Percentiles rank a stretch among this genome's conserved stretches.
Conservation (phyloP, 192 early-diverging fungal species). For the Coemansia sp. region DNA sequence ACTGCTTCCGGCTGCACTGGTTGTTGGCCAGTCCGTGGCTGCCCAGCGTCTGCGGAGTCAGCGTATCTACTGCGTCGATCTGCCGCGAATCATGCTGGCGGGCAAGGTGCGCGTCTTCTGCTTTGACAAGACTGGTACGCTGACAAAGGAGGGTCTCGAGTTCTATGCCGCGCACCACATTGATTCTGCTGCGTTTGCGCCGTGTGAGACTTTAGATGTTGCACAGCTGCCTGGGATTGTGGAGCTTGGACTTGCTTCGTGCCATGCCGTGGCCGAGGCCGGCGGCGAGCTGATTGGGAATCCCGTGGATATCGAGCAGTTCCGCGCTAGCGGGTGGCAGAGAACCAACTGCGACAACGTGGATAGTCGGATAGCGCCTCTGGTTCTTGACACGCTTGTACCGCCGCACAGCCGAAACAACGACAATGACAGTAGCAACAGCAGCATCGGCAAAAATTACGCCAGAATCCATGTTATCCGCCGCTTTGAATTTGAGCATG, state of each 20-base stretch:
- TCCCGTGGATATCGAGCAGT: conserved; percentile 79
- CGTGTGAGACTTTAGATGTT: conserved; percentile 22
- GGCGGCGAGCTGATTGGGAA: conserved; percentile 67
- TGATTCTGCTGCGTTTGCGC: conserved; percentile 10
- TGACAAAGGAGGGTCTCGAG: conserved; percentile 74
- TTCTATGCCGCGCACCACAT: conserved; percentile 57
- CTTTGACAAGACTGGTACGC: conserved; percentile 80
- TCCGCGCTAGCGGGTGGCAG: conserved; percentile 62
- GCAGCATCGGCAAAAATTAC: too few relatives aligned
- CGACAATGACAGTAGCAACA: conserved; percentile 11
- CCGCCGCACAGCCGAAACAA: conserved; percentile 22
- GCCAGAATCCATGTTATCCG: conserved; percentile 57
- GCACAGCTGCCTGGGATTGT: conserved; percentile 25
- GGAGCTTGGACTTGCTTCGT: conserved; percentile 58
- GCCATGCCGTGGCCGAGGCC: conserved; percentile 66
- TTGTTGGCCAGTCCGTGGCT: conserved; percentile 72
- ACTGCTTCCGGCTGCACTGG: conserved; percentile 72
- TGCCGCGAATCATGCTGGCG: conserved; percentile 69
- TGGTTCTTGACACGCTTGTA: conserved; percentile 57
- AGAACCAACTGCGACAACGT: conserved; percentile 6
- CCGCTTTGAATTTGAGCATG: conserved; percentile 79
- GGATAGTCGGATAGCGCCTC: neutral
- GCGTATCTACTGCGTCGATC: conserved; percentile 73
- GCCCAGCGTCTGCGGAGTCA: conserved; percentile 62
- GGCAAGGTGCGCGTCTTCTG: conserved; percentile 78